Evolutionary conservation across 2,329 filamentous ascomycete species (phyloP), one percentile per base, ranked within the genome.

Genomic region (Sporothrix curviconia): DNA sequence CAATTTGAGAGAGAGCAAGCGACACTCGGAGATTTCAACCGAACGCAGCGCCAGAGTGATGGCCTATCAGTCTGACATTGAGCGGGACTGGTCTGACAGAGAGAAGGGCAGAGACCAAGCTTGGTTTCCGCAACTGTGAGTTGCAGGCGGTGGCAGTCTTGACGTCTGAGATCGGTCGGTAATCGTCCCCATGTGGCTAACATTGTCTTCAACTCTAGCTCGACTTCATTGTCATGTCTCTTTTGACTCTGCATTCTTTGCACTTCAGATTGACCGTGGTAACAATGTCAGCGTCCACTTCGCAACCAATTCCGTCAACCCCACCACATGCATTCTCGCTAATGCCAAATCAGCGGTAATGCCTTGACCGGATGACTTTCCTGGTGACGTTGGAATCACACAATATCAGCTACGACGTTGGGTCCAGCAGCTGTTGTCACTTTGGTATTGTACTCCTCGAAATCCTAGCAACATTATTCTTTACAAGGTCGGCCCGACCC

Each of bases 371-470:
- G 78, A 80, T 40, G 76, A 71, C 3, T 73, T 81, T 43, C 71
- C 76, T 14, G 59, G 70, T 3, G 78, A 81, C 57, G 71, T 81
- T 6, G 66, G 70, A 14, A 73, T 81, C 55, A 72, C 70, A 1
- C 78, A 78, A 36, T 71, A 76, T 52, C 73, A 81, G 49, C 74
- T 80, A n/a, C 62, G 81, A 81, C 53, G 62, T 79, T 7, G 78
- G 78, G n/a, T n/a, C 0, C 73, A 78, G n/a, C 77, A 78, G 54
- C 69, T 82, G 17, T 70, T 51, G 44, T 59, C 57, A 7, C 46
- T 59, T n/a, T n/a, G 57, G 57, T 19, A 59, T 59, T 40, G 57
- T 59, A 79, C 11, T 80, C 4, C 71, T 73, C 5, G 72, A 78
- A 37, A 63, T 66, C 15, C 51, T 8, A 34, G 39, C 51, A 42